These are phyloP conservation scores for Monascus ruber DNA, from an alignment of 2,329 filamentous ascomycete genomes.

Conservation along the genomic window DNA sequence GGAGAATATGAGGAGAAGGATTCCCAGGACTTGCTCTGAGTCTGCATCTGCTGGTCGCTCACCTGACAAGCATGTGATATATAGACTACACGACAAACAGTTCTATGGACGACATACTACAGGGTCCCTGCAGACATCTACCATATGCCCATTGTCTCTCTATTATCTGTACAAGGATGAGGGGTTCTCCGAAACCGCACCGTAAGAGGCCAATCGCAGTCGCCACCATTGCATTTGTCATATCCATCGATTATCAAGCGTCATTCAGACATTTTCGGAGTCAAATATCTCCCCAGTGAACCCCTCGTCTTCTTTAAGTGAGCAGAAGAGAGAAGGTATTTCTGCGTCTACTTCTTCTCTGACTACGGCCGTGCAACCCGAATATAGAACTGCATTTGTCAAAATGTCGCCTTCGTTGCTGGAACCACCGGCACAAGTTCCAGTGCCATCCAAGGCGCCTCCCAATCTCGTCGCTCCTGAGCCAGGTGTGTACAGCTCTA, in stretches of 20 bases:
- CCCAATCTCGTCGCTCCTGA: conserved; percentile 87
- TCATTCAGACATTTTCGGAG: conserved; percentile 5
- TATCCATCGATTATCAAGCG: conserved; percentile 19
- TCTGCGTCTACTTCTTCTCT: background rate
- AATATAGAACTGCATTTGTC: background rate
- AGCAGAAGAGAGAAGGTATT: background rate
- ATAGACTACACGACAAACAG: too few relatives aligned
- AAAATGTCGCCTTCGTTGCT: conserved; percentile 76
- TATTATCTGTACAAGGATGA: background rate
- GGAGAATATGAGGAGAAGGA: too few relatives aligned
- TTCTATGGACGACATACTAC: too few relatives aligned
- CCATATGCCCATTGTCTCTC: too few relatives aligned
- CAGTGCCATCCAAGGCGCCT: conserved; percentile 63
- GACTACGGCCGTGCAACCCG: too few relatives aligned
- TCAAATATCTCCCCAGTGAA: conserved; percentile 11
- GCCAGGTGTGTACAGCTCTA: conserved; percentile 42
- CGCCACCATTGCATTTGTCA: conserved; percentile 19
- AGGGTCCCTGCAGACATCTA: too few relatives aligned
- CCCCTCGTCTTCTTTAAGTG: conserved; percentile 1
- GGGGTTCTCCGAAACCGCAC: conserved; percentile 11
- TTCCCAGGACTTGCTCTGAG: too few relatives aligned
- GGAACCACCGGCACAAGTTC: conserved; percentile 60
- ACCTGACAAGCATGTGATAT: too few relatives aligned
- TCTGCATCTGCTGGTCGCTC: too few relatives aligned
- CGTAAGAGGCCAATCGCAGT: conserved; percentile 11